Base-by-base conservation (phyloP, 139 green algal genomes). In the Auxenochlorella protothecoides region DNA sequence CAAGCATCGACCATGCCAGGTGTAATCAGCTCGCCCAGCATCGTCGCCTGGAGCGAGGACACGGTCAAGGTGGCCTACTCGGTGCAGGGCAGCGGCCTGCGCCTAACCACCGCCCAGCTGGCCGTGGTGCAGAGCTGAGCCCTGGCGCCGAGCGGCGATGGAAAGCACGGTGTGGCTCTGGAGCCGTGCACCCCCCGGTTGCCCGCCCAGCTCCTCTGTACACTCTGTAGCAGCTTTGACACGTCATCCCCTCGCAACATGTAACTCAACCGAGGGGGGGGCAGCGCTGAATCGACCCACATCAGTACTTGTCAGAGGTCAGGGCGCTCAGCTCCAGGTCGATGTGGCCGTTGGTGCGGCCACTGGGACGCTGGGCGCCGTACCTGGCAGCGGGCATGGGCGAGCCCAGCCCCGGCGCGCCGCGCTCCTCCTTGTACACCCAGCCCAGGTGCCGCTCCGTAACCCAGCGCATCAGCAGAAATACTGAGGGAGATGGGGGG, bases 21-120 rank as follows among this genome's bases (percentile, higher is more conserved):
- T 14, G 5, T 68, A 14, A 5, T 55, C 7, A 14, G 65, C 27
- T 55, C 16, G 65, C 65, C 9, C 16, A 55, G 44, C 11, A 8
- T 6, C 7, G 16, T 55, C 44, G 27, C 7, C 16, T 53, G 65
- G 16, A 7, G 10, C 11, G 65, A n/a, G 10, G 7, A 11, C 6
- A 53, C 11, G 65, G 16, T 76, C 10, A 14, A 68, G 51, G 59
- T 80, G 5, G 66, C 9, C 3, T 82, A 82, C 71, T 66, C 73
- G 13, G 69, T 77, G 14, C 77, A 63, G 68, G 73, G 73, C 14
- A 6, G 66, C n/a, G 77, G 77, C 15, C 7, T 82, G 2, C 67
- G 68, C 59, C 56, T 82, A 27, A 74, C 77, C 0, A 77, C 74
- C n/a, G 16, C 76, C 44, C 73, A 70, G 67, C 70, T 82, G 51